Percentiles rank a stretch among this genome's conserved stretches.
Conservation (phyloP, 345 rosid species). For the Firmiana major region DNA sequence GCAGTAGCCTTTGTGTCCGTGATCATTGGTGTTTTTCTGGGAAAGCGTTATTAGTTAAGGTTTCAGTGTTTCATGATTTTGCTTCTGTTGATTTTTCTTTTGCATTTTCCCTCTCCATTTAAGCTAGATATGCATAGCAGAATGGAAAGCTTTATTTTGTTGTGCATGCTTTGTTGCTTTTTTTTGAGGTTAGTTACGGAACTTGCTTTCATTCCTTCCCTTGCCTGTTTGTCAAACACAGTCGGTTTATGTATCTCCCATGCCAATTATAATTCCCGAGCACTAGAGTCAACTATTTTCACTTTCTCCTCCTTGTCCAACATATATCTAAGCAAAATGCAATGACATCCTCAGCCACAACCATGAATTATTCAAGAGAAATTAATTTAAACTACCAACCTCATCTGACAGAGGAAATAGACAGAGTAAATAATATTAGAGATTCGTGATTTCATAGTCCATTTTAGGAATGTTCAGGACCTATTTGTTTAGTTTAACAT, state of each 20-base stretch:
- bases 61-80: not conserved
- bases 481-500: too few relatives aligned
- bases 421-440: too few relatives aligned
- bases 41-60: conserved; percentile 60
- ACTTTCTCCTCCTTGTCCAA: too few relatives aligned
- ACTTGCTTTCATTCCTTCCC: not conserved
- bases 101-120: not conserved
- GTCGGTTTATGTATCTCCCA: not conserved
- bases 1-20: conserved; percentile 73
- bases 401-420: too few relatives aligned
- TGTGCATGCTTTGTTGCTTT: not conserved
- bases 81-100: too few relatives aligned
- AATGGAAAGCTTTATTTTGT: not conserved
- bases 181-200: not conserved
- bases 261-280: not conserved
- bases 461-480: too few relatives aligned
- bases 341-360: too few relatives aligned
- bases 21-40: conserved; percentile 66
- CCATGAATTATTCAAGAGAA: too few relatives aligned
- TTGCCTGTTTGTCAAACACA: not conserved
- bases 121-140: not conserved
- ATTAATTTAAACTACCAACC: too few relatives aligned
- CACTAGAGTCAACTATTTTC: too few relatives aligned
- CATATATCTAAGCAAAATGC: too few relatives aligned
- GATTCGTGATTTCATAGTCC: too few relatives aligned